Conservation (phyloP, 768 basidiomycete species). For the Mycena vulgaris region DNA sequence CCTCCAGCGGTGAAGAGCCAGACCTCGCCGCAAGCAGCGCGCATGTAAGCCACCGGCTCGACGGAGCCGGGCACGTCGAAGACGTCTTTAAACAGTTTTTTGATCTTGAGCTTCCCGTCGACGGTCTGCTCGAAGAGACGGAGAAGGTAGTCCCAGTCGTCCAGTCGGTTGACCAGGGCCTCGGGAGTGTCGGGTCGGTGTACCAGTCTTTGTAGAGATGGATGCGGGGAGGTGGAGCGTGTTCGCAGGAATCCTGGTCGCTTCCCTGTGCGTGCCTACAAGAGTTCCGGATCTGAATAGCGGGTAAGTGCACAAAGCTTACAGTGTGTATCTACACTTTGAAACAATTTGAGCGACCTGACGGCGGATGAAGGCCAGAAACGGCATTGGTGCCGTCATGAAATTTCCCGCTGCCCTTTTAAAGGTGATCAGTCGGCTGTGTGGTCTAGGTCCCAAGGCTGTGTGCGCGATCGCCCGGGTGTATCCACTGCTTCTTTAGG, state of each 20-base stretch:
- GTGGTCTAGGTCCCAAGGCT: too few species aligned
- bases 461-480: too few species aligned
- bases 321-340: neutral
- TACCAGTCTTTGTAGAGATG: neutral
- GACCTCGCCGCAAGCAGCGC: neutral
- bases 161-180: conserved; percentile 11
- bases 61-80: neutral
- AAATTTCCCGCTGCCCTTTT: too few species aligned
- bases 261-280: neutral
- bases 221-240: neutral
- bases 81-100: neutral
- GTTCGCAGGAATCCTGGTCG: neutral
- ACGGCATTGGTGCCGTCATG: too few species aligned
- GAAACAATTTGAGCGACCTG: neutral
- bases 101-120: conserved; percentile 1
- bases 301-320: neutral
- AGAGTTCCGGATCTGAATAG: neutral
- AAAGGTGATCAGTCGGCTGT: too few species aligned
- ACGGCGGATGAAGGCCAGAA: neutral
- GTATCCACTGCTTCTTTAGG: too few species aligned
- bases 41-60: conserved; percentile 1
- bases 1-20: neutral
- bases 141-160: neutral
- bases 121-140: neutral
- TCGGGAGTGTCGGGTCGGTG: neutral